A percentile compares a stretch with the other conserved stretches of the same genome.
Evolutionary conservation across 768 basidiomycete genomes (phyloP).

Genomic region (Termitomyces sp.): DNA sequence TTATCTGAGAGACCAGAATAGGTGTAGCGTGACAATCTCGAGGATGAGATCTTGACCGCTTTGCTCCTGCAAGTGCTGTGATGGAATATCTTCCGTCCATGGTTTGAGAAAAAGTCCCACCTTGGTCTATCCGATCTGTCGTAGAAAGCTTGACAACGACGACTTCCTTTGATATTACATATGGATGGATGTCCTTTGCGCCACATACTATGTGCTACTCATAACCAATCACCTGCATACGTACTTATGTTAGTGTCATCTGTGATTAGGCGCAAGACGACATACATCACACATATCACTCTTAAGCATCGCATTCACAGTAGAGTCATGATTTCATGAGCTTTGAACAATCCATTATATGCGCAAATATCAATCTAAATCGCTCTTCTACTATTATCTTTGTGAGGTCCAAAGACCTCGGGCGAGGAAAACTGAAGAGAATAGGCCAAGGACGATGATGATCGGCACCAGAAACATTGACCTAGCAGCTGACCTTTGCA

Average conservation of each 20-base stretch:
- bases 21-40: conserved; percentile 20
- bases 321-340: conserved; percentile 50
- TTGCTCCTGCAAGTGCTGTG: too few relatives aligned
- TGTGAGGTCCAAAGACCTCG: not conserved
- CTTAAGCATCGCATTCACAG: conserved; percentile 49
- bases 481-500: not conserved
- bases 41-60: not conserved
- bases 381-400: too few relatives aligned
- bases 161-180: conserved; percentile 54
- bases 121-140: conserved; percentile 72
- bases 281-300: conserved; percentile 60
- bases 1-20: conserved; percentile 39
- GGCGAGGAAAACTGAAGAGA: conserved; percentile 53
- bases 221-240: not conserved
- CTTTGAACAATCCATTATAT: conserved; percentile 22
- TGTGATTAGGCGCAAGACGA: not conserved
- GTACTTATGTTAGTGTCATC: not conserved
- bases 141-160: conserved; percentile 32
- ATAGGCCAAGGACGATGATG: conserved; percentile 51
- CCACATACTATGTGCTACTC: conserved; percentile 63
- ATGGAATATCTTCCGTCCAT: not conserved
- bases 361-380: not conserved
- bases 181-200: conserved; percentile 66
- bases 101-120: conserved; percentile 38
- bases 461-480: too few relatives aligned